Percentiles rank a stretch among this genome's conserved stretches.
phyloP scores from a whole-genome alignment of 169 alveolate species.

The Blepharisma undulans region DNA sequence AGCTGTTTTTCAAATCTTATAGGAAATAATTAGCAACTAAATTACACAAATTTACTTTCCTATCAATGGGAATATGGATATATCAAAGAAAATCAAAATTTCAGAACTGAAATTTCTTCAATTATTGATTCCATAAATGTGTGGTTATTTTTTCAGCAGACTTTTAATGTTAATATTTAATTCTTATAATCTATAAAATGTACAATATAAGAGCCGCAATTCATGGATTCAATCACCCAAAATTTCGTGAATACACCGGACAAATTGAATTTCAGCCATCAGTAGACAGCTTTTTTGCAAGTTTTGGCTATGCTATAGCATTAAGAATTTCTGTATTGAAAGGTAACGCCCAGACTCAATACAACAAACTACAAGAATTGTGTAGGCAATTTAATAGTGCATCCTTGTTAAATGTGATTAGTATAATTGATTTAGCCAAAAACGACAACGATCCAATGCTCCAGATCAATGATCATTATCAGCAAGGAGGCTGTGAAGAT shows the following conservation, averaged over 20 bases:
- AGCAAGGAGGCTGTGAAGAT: not conserved
- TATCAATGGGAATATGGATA: too few species aligned
- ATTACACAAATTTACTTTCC: too few species aligned
- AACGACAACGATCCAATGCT: not conserved
- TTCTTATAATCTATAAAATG: not conserved
- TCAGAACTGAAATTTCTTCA: not conserved
- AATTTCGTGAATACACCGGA: not conserved
- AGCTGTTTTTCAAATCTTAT: too few species aligned
- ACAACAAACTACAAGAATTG: not conserved
- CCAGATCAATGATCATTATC: not conserved
- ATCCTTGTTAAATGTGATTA: not conserved
- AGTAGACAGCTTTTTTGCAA: not conserved
- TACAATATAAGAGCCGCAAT: not conserved
- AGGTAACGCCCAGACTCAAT: not conserved
- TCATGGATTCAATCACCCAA: not conserved
- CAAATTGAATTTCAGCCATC: not conserved
- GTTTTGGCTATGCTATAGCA: not conserved
- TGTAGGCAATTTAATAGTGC: not conserved
- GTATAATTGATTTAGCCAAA: not conserved
- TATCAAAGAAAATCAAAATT: not conserved
- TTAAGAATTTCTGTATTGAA: not conserved
- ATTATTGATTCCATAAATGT: not conserved
- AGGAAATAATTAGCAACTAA: too few species aligned
- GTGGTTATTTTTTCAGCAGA: not conserved
- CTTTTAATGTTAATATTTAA: not conserved